Evolutionary conservation across 2,329 filamentous ascomycete genomes (phyloP).

Genomic region (Talaromyces sp.): DNA sequence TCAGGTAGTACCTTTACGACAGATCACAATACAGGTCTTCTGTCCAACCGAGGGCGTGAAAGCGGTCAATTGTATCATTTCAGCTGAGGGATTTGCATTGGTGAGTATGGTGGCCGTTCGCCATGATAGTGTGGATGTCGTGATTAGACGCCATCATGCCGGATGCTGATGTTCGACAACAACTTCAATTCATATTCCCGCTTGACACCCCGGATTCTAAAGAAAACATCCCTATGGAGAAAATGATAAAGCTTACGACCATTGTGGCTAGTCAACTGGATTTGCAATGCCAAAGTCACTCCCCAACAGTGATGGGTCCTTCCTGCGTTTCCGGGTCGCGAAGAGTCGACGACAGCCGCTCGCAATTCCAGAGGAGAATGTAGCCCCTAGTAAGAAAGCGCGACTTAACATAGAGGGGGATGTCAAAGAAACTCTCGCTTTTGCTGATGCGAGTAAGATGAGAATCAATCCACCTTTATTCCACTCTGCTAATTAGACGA

Average conservation of each 20-base stretch:
- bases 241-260: neutral
- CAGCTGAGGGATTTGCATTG: neutral
- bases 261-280: neutral
- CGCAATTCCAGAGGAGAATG: neutral
- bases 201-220: neutral
- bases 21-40: too few relatives aligned
- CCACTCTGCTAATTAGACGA: neutral
- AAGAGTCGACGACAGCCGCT: neutral
- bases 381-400: neutral
- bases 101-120: neutral
- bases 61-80: neutral
- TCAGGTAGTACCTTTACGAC: too few relatives aligned
- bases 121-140: neutral
- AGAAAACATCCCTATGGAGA: neutral
- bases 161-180: neutral
- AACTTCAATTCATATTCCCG: neutral
- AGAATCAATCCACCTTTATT: neutral
- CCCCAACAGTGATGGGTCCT: neutral
- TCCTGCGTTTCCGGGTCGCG: neutral
- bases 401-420: neutral
- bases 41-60: neutral
- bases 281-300: neutral
- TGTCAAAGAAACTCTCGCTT: neutral
- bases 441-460: neutral
- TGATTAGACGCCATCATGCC: neutral